Conservation (phyloP, 345 rosid genomes). For the Cardamine resedifolia region DNA sequence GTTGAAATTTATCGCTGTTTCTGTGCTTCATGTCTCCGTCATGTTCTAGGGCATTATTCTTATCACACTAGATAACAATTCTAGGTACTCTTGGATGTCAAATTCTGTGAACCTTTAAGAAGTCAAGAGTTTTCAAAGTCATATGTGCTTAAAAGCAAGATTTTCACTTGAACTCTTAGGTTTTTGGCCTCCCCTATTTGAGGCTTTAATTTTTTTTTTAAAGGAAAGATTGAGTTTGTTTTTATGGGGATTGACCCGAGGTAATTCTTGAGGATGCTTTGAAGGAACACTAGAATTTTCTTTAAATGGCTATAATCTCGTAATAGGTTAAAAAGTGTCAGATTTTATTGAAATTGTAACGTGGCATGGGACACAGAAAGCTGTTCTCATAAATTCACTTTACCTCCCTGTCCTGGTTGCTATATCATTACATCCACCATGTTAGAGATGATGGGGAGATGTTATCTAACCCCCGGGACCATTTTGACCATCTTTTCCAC, state of each 20-base stretch:
- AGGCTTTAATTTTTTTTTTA: background rate
- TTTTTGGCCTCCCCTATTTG: conserved; percentile 10
- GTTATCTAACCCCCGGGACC: conserved; percentile 33
- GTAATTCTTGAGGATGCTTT: conserved; percentile 11
- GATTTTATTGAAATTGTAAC: conserved; percentile 8
- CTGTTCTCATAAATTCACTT: conserved; percentile 21
- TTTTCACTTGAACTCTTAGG: background rate
- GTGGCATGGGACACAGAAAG: conserved; percentile 19
- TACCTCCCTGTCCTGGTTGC: conserved; percentile 19
- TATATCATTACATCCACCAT: conserved; percentile 26
- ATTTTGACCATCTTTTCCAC: conserved; percentile 32
- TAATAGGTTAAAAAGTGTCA: background rate
- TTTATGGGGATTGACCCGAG: background rate
- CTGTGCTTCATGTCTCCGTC: conserved; percentile 6
- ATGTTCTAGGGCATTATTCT: background rate
- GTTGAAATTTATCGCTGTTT: background rate
- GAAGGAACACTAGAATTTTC: background rate
- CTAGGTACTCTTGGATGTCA: background rate
- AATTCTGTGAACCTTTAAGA: background rate
- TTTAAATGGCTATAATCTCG: background rate
- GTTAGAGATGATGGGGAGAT: conserved; percentile 31
- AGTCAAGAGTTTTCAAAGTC: conserved; percentile 6
- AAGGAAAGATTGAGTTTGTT: background rate
- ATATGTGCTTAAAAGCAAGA: conserved; percentile 23
- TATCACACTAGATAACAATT: background rate